Evolutionary conservation across 176 grass and related monocot species (phyloP).

Genomic region (Oryza longistaminata): DNA sequence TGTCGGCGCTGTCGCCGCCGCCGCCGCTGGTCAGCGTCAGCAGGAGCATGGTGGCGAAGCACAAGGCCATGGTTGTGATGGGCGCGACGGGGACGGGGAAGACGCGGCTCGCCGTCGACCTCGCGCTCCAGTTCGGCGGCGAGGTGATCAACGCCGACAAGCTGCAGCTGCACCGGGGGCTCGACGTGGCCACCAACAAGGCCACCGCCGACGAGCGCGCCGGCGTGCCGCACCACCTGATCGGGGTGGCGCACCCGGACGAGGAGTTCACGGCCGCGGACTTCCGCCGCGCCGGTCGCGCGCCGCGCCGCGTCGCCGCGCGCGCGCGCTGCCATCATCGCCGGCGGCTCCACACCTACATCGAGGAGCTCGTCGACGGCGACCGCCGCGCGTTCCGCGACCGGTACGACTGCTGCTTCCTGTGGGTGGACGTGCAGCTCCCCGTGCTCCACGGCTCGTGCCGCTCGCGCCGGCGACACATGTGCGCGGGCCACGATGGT

Average conservation of each 20-base stretch:
- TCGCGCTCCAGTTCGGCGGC: conserved; percentile 42
- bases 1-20: neutral
- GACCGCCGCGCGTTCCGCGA: conserved; percentile 12
- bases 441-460: conserved; percentile 45
- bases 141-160: conserved; percentile 71
- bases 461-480: conserved; percentile 49
- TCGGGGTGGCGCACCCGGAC: conserved; percentile 21
- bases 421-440: conserved; percentile 54
- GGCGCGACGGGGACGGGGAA: conserved; percentile 61
- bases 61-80: conserved; percentile 57
- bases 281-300: conserved; percentile 40
- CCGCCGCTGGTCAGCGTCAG: neutral
- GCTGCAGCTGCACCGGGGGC: conserved; percentile 41
- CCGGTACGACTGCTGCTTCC: conserved; percentile 23
- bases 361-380: conserved; percentile 30
- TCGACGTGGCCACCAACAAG: conserved; percentile 48
- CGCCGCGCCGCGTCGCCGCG: conserved; percentile 21
- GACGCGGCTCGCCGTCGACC: conserved; percentile 52
- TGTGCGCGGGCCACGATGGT: conserved; percentile 40
- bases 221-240: conserved; percentile 51
- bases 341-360: conserved; percentile 55
- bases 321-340: conserved; percentile 50
- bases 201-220: conserved; percentile 35
- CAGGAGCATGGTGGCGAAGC: neutral
- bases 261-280: conserved; percentile 55